phyloP scores from a whole-genome alignment of 192 early-diverging fungal genomes.

The Podila minutissima region DNA sequence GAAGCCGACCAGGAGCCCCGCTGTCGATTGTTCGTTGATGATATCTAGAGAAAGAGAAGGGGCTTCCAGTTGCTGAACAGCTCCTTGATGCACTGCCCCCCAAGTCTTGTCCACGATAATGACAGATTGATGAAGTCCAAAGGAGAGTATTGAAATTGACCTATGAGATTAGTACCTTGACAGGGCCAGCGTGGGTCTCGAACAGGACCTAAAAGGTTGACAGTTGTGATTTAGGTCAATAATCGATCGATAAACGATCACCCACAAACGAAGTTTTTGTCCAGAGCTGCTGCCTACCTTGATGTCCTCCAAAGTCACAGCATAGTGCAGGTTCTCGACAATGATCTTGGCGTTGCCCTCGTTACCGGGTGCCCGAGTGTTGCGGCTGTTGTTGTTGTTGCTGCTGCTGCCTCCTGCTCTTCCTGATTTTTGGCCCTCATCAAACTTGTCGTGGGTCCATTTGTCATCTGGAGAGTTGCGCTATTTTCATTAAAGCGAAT shows the following conservation, averaged over 20 bases:
- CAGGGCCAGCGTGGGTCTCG: conserved; percentile 54
- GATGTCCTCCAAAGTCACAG: conserved; percentile 66
- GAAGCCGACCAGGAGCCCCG: no score
- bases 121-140: no score
- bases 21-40: no score
- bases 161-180: conserved; percentile 45
- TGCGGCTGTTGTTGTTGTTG: conserved; percentile 23
- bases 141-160: no score
- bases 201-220: conserved; percentile 58
- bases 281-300: conserved; percentile 25
- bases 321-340: conserved; percentile 67
- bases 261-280: not conserved
- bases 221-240: not conserved
- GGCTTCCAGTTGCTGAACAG: no score
- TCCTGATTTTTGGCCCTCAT: conserved; percentile 16
- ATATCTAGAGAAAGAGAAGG: no score
- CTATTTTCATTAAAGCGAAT: conserved; percentile 3
- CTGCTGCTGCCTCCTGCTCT: conserved; percentile 6
- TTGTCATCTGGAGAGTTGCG: conserved; percentile 35
- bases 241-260: not conserved
- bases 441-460: conserved; percentile 60
- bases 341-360: conserved; percentile 42
- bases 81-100: no score
- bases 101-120: no score
- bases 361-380: conserved; percentile 5